Percentiles rank a stretch among this genome's conserved stretches.
These are phyloP conservation scores for Diatrype stigma DNA, from an alignment of 2,329 filamentous ascomycete genomes.

Conservation along the genomic window DNA sequence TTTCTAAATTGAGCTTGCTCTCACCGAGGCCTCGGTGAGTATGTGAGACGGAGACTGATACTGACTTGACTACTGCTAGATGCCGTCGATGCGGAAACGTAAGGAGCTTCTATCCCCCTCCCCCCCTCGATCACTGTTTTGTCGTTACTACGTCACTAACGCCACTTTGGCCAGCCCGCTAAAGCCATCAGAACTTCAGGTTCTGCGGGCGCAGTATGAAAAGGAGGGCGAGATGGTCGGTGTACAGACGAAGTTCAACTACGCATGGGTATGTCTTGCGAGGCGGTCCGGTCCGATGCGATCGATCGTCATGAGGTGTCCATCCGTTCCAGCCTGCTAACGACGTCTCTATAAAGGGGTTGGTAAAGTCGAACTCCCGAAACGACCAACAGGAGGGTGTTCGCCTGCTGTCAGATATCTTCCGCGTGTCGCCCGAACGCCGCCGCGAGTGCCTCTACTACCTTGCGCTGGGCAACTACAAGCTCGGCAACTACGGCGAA, in stretches of 20 bases:
- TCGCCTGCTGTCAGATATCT: slow-evolving; percentile 91
- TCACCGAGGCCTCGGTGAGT: background rate
- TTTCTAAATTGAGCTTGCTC: background rate
- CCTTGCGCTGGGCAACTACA: slow-evolving; percentile 94
- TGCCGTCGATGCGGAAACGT: slow-evolving; percentile 97
- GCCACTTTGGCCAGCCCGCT: slow-evolving; percentile 59
- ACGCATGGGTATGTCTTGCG: slow-evolving; percentile 73
- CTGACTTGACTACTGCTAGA: slow-evolving; percentile 49
- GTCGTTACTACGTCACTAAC: slow-evolving; percentile 3
- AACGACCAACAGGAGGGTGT: slow-evolving; percentile 91
- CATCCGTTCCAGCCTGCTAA: background rate
- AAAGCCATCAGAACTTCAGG: slow-evolving; percentile 86
- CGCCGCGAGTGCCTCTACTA: slow-evolving; percentile 98
- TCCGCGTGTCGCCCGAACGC: slow-evolving; percentile 86
- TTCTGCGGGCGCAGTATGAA: slow-evolving; percentile 90
- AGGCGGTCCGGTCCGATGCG: background rate
- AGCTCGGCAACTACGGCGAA: slow-evolving; percentile 95
- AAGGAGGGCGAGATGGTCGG: slow-evolving; percentile 97
- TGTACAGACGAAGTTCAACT: slow-evolving; percentile 99
- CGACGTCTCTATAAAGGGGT: slow-evolving; percentile 54
- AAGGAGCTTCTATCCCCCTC: slow-evolving; percentile 23
- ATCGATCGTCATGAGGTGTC: slow-evolving; percentile 1
- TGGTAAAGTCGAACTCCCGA: slow-evolving; percentile 87
- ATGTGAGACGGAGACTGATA: background rate
- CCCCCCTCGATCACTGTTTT: background rate